These are phyloP conservation scores for Funneliformis caledonium DNA, from an alignment of 371 early-diverging fungal genomes.

Conservation along the genomic window DNA sequence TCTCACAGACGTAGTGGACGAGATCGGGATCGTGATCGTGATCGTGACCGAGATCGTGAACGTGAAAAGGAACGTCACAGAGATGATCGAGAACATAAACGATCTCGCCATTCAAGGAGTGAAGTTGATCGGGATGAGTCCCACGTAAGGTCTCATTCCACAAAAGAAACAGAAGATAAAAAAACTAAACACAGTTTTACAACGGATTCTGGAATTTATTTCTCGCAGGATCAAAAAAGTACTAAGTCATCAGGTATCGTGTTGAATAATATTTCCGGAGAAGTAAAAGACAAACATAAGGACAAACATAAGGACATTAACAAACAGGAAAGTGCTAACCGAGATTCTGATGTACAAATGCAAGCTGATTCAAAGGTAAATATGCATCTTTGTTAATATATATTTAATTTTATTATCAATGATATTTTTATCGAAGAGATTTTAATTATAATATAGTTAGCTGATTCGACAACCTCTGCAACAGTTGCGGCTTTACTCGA, in stretches of 20 bases:
- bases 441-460: neutral
- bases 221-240: neutral
- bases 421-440: neutral
- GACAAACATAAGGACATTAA: neutral
- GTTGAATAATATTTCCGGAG: neutral
- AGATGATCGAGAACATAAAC: constrained; percentile 3
- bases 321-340: constrained; percentile 1
- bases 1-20: constrained; percentile 43
- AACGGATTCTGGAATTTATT: neutral
- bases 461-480: constrained; percentile 19
- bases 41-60: constrained; percentile 30
- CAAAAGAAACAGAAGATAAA: constrained; percentile 1
- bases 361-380: constrained; percentile 4
- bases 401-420: neutral
- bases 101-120: neutral
- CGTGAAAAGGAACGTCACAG: constrained; percentile 35
- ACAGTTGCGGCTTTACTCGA: constrained; percentile 44
- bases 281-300: neutral
- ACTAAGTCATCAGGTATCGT: neutral
- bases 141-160: neutral
- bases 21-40: constrained; percentile 45
- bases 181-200: neutral
- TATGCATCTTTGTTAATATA: neutral
- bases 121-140: constrained; percentile 13
- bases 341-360: neutral